Evolutionary conservation across 2,329 filamentous ascomycete genomes (phyloP).

Genomic region (Alternaria angustiovoidea): DNA sequence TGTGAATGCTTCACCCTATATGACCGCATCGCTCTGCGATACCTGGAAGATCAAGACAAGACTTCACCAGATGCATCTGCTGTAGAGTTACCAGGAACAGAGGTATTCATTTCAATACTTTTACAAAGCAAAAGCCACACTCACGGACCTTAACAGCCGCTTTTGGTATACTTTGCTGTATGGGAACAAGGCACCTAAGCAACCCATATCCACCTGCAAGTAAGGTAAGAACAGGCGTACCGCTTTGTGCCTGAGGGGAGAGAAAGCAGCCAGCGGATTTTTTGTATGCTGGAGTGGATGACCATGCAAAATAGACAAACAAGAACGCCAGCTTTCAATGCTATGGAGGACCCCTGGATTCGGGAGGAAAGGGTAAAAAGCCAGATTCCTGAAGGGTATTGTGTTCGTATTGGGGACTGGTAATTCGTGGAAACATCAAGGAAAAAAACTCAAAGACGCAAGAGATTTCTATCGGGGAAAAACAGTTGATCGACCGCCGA

Average conservation of each 20-base stretch:
- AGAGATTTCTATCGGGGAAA: constrained; percentile 29
- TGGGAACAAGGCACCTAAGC: constrained; percentile 6
- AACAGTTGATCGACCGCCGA: constrained; percentile 30
- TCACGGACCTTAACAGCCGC: constrained; percentile 6
- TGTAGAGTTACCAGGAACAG: neutral
- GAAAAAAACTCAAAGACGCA: constrained; percentile 9
- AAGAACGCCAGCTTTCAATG: constrained; percentile 42
- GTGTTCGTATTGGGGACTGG: constrained; percentile 33
- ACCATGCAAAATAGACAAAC: constrained; percentile 35
- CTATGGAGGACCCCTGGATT: constrained; percentile 27
- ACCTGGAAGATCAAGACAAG: neutral
- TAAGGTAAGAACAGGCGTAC: constrained; percentile 30
- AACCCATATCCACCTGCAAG: constrained; percentile 11
- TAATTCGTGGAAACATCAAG: constrained; percentile 38
- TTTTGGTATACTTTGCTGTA: constrained; percentile 24
- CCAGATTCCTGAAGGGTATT: constrained; percentile 34
- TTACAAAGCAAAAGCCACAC: constrained; percentile 27
- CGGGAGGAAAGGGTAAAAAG: constrained; percentile 20
- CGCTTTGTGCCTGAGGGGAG: constrained; percentile 41
- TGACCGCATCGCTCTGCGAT: neutral
- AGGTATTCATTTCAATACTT: constrained; percentile 31
- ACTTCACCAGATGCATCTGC: neutral
- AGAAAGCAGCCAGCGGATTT: constrained; percentile 16
- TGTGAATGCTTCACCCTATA: neutral
- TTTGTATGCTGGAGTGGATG: constrained; percentile 18